phyloP scores from a whole-genome alignment of 345 rosid genomes.

The Firmiana major region DNA sequence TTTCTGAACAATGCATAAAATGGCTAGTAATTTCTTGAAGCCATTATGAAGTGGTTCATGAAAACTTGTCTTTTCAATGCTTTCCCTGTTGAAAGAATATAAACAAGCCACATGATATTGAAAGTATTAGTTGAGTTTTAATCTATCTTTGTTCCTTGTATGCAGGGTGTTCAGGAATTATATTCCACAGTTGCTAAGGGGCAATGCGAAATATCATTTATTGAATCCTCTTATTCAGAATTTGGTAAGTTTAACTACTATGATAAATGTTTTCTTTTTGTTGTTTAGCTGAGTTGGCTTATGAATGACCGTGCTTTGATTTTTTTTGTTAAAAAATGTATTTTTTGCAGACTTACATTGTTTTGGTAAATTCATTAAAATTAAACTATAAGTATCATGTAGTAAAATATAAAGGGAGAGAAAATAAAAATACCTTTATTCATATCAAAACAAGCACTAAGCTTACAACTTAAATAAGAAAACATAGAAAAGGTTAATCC shows the following conservation, averaged over 20 bases:
- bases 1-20: background rate
- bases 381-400: background rate
- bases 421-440: too few species aligned
- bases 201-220: conserved; percentile 40
- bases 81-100: background rate
- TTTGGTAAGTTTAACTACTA: conserved; percentile 44
- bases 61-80: background rate
- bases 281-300: background rate
- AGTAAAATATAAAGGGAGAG: too few species aligned
- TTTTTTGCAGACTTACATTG: background rate
- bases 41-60: background rate
- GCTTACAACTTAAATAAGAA: too few species aligned
- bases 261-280: background rate
- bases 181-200: conserved; percentile 56
- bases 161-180: conserved; percentile 80
- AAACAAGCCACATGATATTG: background rate
- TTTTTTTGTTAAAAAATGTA: background rate
- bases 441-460: too few species aligned
- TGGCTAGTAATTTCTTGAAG: background rate
- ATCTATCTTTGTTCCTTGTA: conserved; percentile 2
- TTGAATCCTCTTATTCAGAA: conserved; percentile 52
- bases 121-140: conserved; percentile 6
- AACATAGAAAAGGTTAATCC: too few species aligned
- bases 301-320: background rate
- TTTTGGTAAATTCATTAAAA: background rate